Base-by-base conservation (phyloP, 257 asterid species). In the Solanum appendiculatum region DNA sequence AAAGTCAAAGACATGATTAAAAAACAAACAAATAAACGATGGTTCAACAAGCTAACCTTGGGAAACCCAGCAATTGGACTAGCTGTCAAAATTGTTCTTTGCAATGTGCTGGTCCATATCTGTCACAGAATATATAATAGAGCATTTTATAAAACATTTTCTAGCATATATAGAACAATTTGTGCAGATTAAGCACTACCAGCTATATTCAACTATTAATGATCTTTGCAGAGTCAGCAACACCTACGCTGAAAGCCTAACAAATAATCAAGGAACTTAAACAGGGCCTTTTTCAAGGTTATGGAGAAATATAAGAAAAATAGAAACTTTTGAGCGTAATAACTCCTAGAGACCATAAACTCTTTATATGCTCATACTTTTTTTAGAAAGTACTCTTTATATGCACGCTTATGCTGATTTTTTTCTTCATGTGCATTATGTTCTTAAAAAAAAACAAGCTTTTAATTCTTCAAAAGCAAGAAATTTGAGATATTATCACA, bases 101-200 rank as follows among this genome's bases (percentile, higher is more conserved):
- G 99, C 95, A 97, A 86, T 27, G 99, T 97, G 94, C 99, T 97
- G 83, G 99, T 97, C 99, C 99, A 97, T 93, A 97, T 95, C 99
- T 97, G 89, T 69, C 87, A 94, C n/a, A 63, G 29, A 86, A 84
- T 86, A 91, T 88, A 86, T 84, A 81, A 84, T 84, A 81, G 29
- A 87, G 75, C 12, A 75, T 25, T 36, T 72, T 13, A 87, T 58
- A 83, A 5, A 78, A 44, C 64, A 44, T 44, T 44, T 3, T 81
- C 29, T 48, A 81, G 85, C 85, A 48, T 46, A 48, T 48, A 29
- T 18, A 63, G n/a, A 77, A 46, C 21, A 88, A 86, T 33, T 58
- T 64, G 58, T 33, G 85, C 77, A 87, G 42, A 85, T 51, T 70
- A 77, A 46, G 42, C 72, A 25, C 44, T 48, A 48, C 31, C 20